Conservation (phyloP, 306 rosid genomes). For the Cotoneaster glaucophyllus region DNA sequence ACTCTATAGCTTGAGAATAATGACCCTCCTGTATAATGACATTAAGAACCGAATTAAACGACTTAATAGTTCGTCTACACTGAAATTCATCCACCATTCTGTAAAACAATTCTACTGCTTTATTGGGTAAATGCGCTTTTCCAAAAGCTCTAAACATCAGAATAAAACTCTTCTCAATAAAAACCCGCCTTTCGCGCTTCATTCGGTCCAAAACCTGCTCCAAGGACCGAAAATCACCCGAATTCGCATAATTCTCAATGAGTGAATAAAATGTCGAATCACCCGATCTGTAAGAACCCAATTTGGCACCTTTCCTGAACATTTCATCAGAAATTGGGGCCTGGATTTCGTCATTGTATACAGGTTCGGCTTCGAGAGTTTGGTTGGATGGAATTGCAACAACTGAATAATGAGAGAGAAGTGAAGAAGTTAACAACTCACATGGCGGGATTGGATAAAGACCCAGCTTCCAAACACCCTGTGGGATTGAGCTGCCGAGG, state of each 20-base stretch:
- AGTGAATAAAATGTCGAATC: conserved; percentile 74
- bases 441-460: conserved; percentile 13
- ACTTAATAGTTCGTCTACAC: conserved; percentile 64
- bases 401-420: conserved; percentile 20
- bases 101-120: conserved; percentile 66
- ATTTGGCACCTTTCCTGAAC: conserved; percentile 48
- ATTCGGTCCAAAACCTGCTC: conserved; percentile 53
- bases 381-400: conserved; percentile 15
- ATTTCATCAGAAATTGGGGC: conserved; percentile 41
- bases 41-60: conserved; percentile 89
- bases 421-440: conserved; percentile 20
- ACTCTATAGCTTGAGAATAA: conserved; percentile 47
- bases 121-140: conserved; percentile 64
- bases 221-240: conserved; percentile 52
- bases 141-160: conserved; percentile 74
- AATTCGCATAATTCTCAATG: conserved; percentile 51
- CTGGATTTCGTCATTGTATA: conserved; percentile 12
- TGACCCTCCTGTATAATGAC: conserved; percentile 57
- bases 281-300: conserved; percentile 70
- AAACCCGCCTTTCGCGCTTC: conserved; percentile 61
- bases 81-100: conserved; percentile 74
- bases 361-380: conserved; percentile 1
- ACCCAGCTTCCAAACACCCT: neutral
- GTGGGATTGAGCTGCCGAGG: conserved; percentile 26
- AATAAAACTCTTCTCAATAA: conserved; percentile 54